Conservation (phyloP, 2,329 filamentous ascomycete genomes). For the Ampelomyces quisqualis region DNA sequence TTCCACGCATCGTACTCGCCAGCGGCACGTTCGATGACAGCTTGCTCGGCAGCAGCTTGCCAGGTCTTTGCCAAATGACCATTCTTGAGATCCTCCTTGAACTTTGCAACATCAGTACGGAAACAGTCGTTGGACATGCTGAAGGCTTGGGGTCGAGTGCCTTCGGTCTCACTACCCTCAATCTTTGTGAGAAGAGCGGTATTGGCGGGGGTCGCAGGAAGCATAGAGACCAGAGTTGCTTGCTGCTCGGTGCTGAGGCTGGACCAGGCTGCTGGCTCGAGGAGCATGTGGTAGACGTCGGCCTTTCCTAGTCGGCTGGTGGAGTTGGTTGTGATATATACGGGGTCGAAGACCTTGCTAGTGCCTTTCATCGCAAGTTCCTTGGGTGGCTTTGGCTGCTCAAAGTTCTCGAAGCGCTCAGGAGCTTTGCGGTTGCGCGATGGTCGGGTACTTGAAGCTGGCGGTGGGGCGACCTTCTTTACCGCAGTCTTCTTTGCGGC, state of each 20-base stretch:
- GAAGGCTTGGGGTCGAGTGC: conserved; percentile 27
- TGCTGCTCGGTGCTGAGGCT: conserved; percentile 27
- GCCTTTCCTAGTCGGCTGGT: conserved; percentile 33
- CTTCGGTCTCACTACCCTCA: conserved; percentile 14
- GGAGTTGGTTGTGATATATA: conserved; percentile 36
- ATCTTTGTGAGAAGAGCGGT: conserved; percentile 16
- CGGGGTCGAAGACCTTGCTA: conserved; percentile 32
- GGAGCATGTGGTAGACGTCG: conserved; percentile 39
- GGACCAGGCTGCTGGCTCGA: conserved; percentile 34
- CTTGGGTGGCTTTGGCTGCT: conserved; percentile 12
- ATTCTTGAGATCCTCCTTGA: conserved; percentile 56
- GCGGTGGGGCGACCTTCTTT: conserved; percentile 9
- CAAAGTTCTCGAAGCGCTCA: conserved; percentile 20
- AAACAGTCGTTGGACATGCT: conserved; percentile 48
- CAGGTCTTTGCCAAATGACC: conserved; percentile 61
- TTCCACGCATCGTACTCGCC: conserved; percentile 61
- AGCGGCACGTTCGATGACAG: conserved; percentile 52
- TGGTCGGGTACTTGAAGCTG: conserved; percentile 20
- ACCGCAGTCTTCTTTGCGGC: conserved; percentile 7
- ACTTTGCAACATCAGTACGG: conserved; percentile 55
- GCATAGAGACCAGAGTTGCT: conserved; percentile 22
- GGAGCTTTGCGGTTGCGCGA: conserved; percentile 34
- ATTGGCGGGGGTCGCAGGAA: conserved; percentile 21
- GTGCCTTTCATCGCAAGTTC: conserved; percentile 8
- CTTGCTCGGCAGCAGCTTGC: conserved; percentile 56